These are phyloP conservation scores for Boletus rubropictus DNA, from an alignment of 768 basidiomycete species.

Conservation along the genomic window DNA sequence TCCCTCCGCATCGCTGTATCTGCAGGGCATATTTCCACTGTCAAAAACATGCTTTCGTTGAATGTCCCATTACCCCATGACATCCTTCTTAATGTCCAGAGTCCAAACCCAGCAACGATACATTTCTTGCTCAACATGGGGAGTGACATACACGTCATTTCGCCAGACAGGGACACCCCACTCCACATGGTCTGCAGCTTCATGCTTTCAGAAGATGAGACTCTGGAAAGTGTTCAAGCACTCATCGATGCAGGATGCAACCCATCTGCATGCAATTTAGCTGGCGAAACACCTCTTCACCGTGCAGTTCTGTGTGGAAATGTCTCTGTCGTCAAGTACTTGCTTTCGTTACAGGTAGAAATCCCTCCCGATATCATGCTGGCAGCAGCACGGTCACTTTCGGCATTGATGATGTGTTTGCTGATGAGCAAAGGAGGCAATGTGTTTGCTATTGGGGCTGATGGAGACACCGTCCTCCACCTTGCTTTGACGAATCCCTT, in stretches of 20 bases:
- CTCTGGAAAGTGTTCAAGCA: background rate
- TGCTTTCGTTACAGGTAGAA: background rate
- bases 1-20: background rate
- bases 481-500: fast-evolving
- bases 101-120: background rate
- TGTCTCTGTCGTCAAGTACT: background rate
- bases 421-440: background rate
- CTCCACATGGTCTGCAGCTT: background rate
- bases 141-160: background rate
- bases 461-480: background rate
- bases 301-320: background rate
- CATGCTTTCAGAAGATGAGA: background rate
- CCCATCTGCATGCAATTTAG: background rate
- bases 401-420: background rate
- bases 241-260: constrained; percentile 10
- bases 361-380: background rate
- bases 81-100: background rate
- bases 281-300: background rate
- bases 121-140: background rate
- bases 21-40: background rate
- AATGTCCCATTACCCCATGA: background rate
- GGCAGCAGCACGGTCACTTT: background rate
- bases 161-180: background rate
- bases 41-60: background rate
- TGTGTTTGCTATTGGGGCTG: background rate